A percentile compares a stretch with the other conserved stretches of the same genome.
Conservation (phyloP, 2,329 filamentous ascomycete genomes). For the Cytospora paraplurivora region DNA sequence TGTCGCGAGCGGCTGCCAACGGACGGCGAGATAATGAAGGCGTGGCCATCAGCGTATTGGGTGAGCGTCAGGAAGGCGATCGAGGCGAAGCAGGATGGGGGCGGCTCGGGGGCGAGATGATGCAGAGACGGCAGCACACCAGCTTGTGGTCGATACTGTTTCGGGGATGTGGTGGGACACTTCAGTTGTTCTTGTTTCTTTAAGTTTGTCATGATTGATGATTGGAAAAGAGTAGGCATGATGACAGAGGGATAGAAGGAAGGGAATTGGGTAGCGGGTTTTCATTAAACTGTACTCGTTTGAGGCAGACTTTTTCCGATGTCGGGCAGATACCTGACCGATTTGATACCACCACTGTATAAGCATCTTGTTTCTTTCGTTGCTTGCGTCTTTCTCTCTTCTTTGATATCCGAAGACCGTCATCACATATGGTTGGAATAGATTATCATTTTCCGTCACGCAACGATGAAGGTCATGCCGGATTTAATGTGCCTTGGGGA, state of each 20-base stretch:
- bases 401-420: slow-evolving; percentile 8
- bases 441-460: neutral
- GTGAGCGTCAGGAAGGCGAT: slow-evolving; percentile 58
- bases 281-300: slow-evolving; percentile 9
- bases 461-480: neutral
- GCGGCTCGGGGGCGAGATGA: slow-evolving; percentile 2
- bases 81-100: slow-evolving; percentile 35
- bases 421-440: neutral
- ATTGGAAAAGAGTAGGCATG: neutral
- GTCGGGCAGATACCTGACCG: slow-evolving; percentile 12
- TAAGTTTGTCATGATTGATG: slow-evolving; percentile 15
- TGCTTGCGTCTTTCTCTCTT: neutral
- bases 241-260: slow-evolving; percentile 5
- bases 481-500: neutral
- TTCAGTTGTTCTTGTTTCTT: neutral
- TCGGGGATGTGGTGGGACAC: neutral
- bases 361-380: slow-evolving; percentile 26
- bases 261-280: slow-evolving; percentile 22
- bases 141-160: neutral
- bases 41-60: slow-evolving; percentile 66
- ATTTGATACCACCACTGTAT: slow-evolving; percentile 24
- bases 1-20: slow-evolving; percentile 61
- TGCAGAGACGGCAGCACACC: neutral
- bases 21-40: slow-evolving; percentile 55
- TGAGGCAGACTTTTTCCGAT: slow-evolving; percentile 5